phyloP scores from a whole-genome alignment of 2,329 filamentous ascomycete species.

The Pseudogymnoascus sp. region DNA sequence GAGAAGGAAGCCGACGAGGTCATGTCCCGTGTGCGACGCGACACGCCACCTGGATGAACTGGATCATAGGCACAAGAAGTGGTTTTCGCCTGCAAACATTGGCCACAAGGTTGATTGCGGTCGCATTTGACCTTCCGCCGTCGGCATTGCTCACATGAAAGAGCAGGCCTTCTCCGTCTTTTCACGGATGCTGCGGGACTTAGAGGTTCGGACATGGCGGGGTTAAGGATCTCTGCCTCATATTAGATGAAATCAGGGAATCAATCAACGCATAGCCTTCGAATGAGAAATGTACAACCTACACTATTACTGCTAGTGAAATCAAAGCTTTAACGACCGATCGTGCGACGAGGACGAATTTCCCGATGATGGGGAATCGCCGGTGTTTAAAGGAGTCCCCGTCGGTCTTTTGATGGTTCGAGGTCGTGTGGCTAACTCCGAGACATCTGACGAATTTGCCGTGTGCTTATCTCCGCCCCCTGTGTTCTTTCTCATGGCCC shows the following conservation, averaged over 20 bases:
- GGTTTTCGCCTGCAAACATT: conserved; percentile 29
- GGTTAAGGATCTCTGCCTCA: not conserved
- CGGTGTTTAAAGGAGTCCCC: not conserved
- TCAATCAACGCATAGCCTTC: too few species aligned
- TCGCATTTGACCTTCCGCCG: conserved; percentile 41
- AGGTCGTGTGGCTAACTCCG: not conserved
- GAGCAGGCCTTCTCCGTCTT: conserved; percentile 27
- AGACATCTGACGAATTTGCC: not conserved
- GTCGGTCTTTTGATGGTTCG: not conserved
- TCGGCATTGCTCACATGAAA: conserved; percentile 37
- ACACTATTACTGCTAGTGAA: not conserved
- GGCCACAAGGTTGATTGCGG: conserved; percentile 34
- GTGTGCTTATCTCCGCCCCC: not conserved
- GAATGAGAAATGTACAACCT: not conserved
- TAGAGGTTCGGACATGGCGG: not conserved
- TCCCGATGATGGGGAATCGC: not conserved
- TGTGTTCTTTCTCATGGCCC: not conserved
- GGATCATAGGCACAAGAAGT: conserved; percentile 28
- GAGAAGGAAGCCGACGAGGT: conserved; percentile 8
- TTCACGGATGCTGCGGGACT: not conserved
- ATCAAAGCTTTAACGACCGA: not conserved
- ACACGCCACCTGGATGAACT: conserved; percentile 9
- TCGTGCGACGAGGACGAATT: not conserved
- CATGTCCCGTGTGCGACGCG: conserved; percentile 4
- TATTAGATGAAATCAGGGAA: not conserved